These are phyloP conservation scores for Zygosaccharomyces pseudorouxii DNA, from an alignment of 805 yeast species.

Conservation along the genomic window DNA sequence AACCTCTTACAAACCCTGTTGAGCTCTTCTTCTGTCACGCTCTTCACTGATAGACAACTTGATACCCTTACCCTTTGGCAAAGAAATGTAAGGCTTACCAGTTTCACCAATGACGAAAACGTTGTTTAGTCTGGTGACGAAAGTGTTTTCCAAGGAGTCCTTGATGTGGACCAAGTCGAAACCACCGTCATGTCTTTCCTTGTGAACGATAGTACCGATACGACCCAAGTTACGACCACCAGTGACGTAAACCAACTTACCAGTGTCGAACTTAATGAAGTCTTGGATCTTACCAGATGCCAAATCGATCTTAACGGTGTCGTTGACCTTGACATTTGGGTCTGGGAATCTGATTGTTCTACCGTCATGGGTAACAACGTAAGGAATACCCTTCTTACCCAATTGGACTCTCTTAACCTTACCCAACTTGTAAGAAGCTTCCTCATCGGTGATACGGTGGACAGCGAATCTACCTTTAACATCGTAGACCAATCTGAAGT, in stretches of 20 bases:
- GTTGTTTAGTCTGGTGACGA: conserved; percentile 91
- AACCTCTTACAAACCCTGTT: conserved; percentile 56
- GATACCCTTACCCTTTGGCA: conserved; percentile 99
- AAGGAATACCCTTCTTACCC: conserved; percentile 98
- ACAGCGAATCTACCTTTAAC: conserved; percentile 98
- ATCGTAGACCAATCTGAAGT: conserved; percentile 98
- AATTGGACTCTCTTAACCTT: conserved; percentile 97
- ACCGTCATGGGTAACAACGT: conserved; percentile 99
- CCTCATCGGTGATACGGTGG: conserved; percentile 99
- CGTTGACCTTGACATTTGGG: conserved; percentile 94
- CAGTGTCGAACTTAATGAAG: conserved; percentile 88
- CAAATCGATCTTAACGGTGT: conserved; percentile 94
- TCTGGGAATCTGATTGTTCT: conserved; percentile 99
- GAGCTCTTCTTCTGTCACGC: conserved; percentile 97
- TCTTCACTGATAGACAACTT: conserved; percentile 93
- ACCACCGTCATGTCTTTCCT: conserved; percentile 98
- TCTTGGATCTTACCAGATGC: conserved; percentile 92
- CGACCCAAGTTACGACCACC: conserved; percentile 99
- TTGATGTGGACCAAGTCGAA: conserved; percentile 96
- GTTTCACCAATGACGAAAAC: conserved; percentile 95
- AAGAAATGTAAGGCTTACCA: conserved; percentile 87
- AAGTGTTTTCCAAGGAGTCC: conserved; percentile 90
- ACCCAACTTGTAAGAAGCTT: conserved; percentile 96
- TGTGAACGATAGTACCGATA: conserved; percentile 92
- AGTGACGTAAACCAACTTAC: conserved; percentile 86